Percentiles rank a stretch among this genome's conserved stretches.
Conservation (phyloP, 495 filamentous ascomycete species). For the Xylaria longipes region DNA sequence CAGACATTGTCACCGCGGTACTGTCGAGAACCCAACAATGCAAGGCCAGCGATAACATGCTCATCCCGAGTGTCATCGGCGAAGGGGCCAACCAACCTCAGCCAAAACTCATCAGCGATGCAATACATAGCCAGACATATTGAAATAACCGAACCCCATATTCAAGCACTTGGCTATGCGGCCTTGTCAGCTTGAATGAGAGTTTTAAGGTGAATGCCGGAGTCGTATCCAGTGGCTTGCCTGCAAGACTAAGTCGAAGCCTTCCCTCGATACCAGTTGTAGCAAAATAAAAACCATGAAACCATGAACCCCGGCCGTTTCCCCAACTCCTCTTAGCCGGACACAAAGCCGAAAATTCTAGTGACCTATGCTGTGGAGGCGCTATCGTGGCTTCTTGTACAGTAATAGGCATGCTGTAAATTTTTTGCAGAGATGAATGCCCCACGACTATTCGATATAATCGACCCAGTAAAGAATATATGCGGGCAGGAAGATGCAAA, state of each 20-base stretch:
- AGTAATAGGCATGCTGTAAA: constrained; percentile 42
- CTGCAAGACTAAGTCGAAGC: constrained; percentile 3
- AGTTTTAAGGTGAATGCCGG: constrained; percentile 2
- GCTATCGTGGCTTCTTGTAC: constrained; percentile 47
- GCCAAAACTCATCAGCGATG: constrained; percentile 21
- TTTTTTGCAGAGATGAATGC: constrained; percentile 38
- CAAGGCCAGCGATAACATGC: background rate
- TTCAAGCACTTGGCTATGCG: constrained; percentile 10
- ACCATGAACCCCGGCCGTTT: constrained; percentile 29
- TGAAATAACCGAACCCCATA: background rate
- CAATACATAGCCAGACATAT: constrained; percentile 13
- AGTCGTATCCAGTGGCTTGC: constrained; percentile 25
- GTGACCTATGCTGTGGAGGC: constrained; percentile 38
- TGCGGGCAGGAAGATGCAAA: constrained; percentile 24
- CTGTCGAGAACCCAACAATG: background rate
- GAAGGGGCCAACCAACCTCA: background rate
- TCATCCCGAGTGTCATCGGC: background rate
- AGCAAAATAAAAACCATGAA: constrained; percentile 27
- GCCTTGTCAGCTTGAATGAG: background rate
- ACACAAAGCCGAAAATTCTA: constrained; percentile 34
- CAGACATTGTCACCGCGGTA: background rate
- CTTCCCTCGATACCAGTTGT: background rate
- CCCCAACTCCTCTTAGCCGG: constrained; percentile 38
- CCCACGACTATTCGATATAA: constrained; percentile 33
- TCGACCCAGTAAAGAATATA: constrained; percentile 29